Conservation (phyloP, 345 rosid genomes). For the Corymbia maculata region DNA sequence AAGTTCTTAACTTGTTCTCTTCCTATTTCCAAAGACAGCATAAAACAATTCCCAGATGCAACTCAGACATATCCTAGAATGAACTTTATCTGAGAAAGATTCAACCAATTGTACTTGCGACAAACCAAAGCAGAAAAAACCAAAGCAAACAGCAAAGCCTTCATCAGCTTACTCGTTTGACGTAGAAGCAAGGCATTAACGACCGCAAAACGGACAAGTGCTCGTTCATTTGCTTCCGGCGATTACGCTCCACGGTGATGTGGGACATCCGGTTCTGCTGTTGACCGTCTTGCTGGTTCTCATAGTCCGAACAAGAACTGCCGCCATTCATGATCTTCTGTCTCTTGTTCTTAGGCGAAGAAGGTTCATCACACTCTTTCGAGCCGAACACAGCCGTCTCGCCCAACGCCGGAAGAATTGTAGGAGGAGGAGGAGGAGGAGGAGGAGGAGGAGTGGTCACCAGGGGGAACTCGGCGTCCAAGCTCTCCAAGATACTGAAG, state of each 20-base stretch:
- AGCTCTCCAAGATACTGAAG: conserved; percentile 65
- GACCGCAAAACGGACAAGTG: conserved; percentile 76
- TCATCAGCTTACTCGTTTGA: conserved; percentile 63
- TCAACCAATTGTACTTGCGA: not conserved
- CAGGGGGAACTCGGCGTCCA: conserved; percentile 54
- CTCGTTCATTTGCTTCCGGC: conserved; percentile 98
- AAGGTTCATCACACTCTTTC: not conserved
- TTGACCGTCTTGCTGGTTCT: conserved; percentile 19
- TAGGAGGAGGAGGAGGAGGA: conserved; percentile 9
- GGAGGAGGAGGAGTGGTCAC: conserved; percentile 23
- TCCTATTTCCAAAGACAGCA: not conserved
- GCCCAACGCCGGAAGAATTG: not conserved
- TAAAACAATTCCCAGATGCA: not conserved
- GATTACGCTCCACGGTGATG: conserved; percentile 90
- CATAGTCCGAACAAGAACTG: not conserved
- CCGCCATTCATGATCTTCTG: conserved; percentile 10
- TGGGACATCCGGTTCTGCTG: conserved; percentile 83
- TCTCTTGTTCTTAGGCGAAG: conserved; percentile 33
- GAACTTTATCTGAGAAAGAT: not conserved
- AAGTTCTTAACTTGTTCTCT: not conserved
- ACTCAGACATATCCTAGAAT: not conserved
- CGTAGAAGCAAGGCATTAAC: conserved; percentile 96
- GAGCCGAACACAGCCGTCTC: not conserved
- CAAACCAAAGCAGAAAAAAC: not conserved
- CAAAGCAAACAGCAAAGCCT: not conserved